A percentile compares a stretch with the other conserved stretches of the same genome.
These are phyloP conservation scores for Thielaviopsis euricoi DNA, from an alignment of 2,329 filamentous ascomycete species.

Conservation along the genomic window DNA sequence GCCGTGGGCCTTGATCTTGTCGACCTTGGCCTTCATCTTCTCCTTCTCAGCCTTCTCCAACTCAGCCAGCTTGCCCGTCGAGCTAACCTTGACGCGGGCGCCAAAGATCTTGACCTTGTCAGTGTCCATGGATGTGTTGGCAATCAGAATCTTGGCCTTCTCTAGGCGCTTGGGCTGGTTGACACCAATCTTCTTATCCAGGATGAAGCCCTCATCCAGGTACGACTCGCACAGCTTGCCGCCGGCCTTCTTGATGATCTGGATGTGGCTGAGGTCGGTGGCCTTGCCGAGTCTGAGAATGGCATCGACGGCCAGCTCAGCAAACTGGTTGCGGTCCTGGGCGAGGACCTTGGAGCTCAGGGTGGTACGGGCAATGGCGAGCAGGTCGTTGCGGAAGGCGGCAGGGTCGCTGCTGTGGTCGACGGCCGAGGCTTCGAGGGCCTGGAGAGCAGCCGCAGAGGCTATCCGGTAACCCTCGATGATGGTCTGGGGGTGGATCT, in stretches of 20 bases:
- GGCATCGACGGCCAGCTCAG: constrained; percentile 76
- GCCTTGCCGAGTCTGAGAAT: constrained; percentile 80
- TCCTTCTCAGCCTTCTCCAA: constrained; percentile 95
- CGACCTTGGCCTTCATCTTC: constrained; percentile 99
- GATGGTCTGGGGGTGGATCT: constrained; percentile 98
- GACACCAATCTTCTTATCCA: constrained; percentile 97
- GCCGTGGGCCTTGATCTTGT: constrained; percentile 94
- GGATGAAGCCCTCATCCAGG: constrained; percentile 91
- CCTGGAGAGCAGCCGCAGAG: constrained; percentile 69
- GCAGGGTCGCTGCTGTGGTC: constrained; percentile 74
- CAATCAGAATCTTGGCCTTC: constrained; percentile 95
- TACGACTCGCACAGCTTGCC: constrained; percentile 97
- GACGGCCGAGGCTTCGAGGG: constrained; percentile 68
- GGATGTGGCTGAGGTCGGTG: constrained; percentile 90
- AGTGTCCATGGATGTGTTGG: constrained; percentile 98
- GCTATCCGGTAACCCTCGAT: constrained; percentile 99
- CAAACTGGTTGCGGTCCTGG: constrained; percentile 86
- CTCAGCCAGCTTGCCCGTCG: constrained; percentile 93
- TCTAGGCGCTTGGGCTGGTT: constrained; percentile 96
- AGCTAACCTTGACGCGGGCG: constrained; percentile 88
- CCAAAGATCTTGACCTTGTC: constrained; percentile 99
- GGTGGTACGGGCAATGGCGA: constrained; percentile 84
- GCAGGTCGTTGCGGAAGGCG: constrained; percentile 76
- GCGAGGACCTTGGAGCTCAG: constrained; percentile 93
- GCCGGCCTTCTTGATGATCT: constrained; percentile 98